phyloP scores from a whole-genome alignment of 2,329 filamentous ascomycete species.

The Chaetomiaceae sp. region DNA sequence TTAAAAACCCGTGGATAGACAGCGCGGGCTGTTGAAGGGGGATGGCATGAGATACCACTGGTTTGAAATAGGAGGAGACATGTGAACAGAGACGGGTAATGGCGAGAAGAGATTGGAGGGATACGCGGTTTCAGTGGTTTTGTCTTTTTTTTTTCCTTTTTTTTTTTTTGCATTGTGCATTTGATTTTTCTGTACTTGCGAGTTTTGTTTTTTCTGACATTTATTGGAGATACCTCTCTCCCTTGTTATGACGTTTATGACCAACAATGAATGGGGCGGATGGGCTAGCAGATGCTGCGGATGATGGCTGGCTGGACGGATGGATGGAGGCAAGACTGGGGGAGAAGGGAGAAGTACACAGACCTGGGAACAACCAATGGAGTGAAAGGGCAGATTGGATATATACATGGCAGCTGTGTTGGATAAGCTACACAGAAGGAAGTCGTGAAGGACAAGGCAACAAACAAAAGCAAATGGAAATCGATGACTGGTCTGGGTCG shows the following conservation, averaged over 20 bases:
- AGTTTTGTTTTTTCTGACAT: not conserved
- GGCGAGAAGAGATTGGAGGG: not conserved
- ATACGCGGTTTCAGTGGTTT: not conserved
- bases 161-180: slow-evolving; percentile 3
- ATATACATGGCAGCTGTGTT: not conserved
- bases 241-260: slow-evolving; percentile 7
- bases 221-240: not conserved
- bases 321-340: too few species aligned
- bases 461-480: slow-evolving; percentile 17
- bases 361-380: too few species aligned
- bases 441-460: not conserved
- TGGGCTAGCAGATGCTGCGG: too few species aligned
- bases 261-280: too few species aligned
- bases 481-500: not conserved
- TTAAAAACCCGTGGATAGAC: too few species aligned
- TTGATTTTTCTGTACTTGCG: not conserved
- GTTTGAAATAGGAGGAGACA: not conserved
- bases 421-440: not conserved
- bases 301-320: not conserved
- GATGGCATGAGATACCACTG: not conserved
- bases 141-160: not conserved
- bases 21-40: too few species aligned
- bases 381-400: slow-evolving; percentile 6
- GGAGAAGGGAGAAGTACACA: too few species aligned
- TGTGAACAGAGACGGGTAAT: not conserved